These are phyloP conservation scores for Jaltomata sinuosa DNA, from an alignment of 257 asterid species.

Conservation along the genomic window DNA sequence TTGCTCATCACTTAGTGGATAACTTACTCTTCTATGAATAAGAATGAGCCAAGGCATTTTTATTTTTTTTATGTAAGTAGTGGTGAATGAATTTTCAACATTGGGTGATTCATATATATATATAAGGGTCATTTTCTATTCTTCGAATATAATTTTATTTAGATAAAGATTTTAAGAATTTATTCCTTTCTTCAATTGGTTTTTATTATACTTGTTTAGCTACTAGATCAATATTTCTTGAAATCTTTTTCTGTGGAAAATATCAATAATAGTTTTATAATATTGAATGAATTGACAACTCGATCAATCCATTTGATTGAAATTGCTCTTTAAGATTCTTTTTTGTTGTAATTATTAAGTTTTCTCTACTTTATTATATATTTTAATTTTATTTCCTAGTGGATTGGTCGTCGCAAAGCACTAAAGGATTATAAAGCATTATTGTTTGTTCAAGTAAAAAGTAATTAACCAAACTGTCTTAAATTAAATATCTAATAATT, in stretches of 20 bases:
- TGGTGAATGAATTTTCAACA: background rate
- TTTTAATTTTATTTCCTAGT: too few species aligned
- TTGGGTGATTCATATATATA: background rate
- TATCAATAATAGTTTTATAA: background rate
- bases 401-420: too few species aligned
- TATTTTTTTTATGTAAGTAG: background rate
- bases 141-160: background rate
- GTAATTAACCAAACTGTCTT: background rate
- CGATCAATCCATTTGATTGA: background rate
- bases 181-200: background rate
- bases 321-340: background rate
- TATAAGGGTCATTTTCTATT: background rate
- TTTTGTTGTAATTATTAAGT: background rate
- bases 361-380: too few species aligned
- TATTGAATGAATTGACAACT: background rate
- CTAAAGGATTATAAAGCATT: too few species aligned
- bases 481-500: background rate
- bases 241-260: background rate
- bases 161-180: background rate
- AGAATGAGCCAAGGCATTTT: background rate
- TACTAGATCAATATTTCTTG: background rate
- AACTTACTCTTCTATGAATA: background rate
- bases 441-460: too few species aligned
- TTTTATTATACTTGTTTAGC: background rate
- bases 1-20: background rate